A percentile compares a stretch with the other conserved stretches of the same genome.
Evolutionary conservation across 805 yeast genomes (phyloP).

Genomic region (Lachancea quebecensis): DNA sequence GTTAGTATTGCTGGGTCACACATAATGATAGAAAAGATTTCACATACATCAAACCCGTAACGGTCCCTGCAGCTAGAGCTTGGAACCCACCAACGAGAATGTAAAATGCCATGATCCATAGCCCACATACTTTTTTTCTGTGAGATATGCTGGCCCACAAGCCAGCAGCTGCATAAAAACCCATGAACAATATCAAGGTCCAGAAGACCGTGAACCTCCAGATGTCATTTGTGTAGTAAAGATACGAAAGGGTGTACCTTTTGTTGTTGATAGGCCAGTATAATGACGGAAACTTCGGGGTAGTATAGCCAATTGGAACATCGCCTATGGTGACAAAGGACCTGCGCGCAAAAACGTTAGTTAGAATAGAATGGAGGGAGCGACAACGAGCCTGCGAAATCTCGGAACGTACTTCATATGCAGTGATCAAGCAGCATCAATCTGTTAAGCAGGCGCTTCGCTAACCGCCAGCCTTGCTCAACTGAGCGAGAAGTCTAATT

Average conservation of each 20-base stretch:
- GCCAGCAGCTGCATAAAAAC: slow-evolving; percentile 61
- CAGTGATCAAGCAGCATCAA: background rate
- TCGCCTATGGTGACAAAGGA: slow-evolving; percentile 41
- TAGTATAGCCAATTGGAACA: slow-evolving; percentile 73
- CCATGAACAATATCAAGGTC: slow-evolving; percentile 63
- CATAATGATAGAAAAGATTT: no score
- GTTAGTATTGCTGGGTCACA: background rate
- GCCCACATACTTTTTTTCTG: slow-evolving; percentile 34
- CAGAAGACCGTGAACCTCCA: slow-evolving; percentile 81
- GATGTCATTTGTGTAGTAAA: slow-evolving; percentile 65
- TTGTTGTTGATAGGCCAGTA: slow-evolving; percentile 55
- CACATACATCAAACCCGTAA: slow-evolving; percentile 58
- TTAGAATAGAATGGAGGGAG: background rate
- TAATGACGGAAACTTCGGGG: slow-evolving; percentile 77
- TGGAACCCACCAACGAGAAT: slow-evolving; percentile 49
- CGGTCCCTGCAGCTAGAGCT: slow-evolving; percentile 67
- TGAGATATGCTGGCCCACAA: slow-evolving; percentile 48
- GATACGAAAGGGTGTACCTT: slow-evolving; percentile 39
- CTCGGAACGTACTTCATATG: slow-evolving; percentile 3
- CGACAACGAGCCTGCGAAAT: no score
- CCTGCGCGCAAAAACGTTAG: slow-evolving; percentile 10
- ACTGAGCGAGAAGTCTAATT: no score
- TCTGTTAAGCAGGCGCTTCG: no score
- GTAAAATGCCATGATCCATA: slow-evolving; percentile 43
- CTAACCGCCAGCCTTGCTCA: no score